phyloP scores from a whole-genome alignment of 2,329 filamentous ascomycete species.

The Xylariaceae sp. region DNA sequence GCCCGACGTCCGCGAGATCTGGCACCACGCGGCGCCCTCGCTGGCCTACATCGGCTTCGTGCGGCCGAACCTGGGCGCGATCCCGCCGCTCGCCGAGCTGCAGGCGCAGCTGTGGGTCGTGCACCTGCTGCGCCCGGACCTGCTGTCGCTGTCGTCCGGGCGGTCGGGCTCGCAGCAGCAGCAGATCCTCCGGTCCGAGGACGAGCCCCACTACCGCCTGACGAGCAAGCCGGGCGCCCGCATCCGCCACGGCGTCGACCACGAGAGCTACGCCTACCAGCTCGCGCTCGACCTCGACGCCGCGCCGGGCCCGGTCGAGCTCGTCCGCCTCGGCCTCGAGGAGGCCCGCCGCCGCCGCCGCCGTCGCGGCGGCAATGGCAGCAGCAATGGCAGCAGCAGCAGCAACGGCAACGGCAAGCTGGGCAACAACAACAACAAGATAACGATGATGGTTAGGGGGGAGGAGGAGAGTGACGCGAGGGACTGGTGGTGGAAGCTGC shows the following conservation, averaged over 20 bases:
- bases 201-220: slow-evolving; percentile 35
- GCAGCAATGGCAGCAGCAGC: too few relatives aligned
- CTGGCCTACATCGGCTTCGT: slow-evolving; percentile 41
- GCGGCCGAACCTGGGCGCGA: slow-evolving; percentile 35
- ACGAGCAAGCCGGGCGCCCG: slow-evolving; percentile 26
- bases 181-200: slow-evolving; percentile 4
- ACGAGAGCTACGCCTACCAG: slow-evolving; percentile 43
- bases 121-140: slow-evolving; percentile 24
- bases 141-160: slow-evolving; percentile 2
- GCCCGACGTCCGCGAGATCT: slow-evolving; percentile 41
- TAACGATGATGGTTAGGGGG: too few relatives aligned
- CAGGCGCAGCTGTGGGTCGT: slow-evolving; percentile 41
- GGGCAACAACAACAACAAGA: too few relatives aligned
- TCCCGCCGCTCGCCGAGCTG: slow-evolving; percentile 40
- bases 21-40: slow-evolving; percentile 30
- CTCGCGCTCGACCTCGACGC: slow-evolving; percentile 42
- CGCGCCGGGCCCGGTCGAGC: slow-evolving; percentile 29
- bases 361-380: too few relatives aligned
- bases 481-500: too few relatives aligned
- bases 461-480: too few relatives aligned
- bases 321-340: slow-evolving; percentile 27
- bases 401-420: too few relatives aligned
- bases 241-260: slow-evolving; percentile 32
- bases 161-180: neutral
- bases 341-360: too few relatives aligned